Base-by-base conservation (phyloP, 108 stramenopile species). In the Fragilariopsis cylindrus region DNA sequence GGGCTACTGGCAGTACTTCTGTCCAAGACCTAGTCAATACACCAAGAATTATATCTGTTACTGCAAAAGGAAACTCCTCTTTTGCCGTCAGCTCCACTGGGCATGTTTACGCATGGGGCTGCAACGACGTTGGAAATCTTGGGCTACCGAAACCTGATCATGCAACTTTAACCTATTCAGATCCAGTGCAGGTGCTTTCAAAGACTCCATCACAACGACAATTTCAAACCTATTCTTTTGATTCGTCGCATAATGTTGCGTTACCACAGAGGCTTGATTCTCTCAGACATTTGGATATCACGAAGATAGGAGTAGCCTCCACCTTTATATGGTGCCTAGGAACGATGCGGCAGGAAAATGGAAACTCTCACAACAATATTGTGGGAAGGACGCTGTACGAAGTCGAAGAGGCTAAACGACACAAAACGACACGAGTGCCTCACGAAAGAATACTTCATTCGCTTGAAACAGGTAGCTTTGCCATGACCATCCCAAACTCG, bases 51-150 rank as follows among this genome's bases (percentile, higher is more conserved):
- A 75, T 79, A 21, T 69, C 81, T n/a, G 78, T 95, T 40, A 79
- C 83, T 48, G 91, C 91, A 4, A 83, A 85, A 46, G 88, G 90
- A 2, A 84, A 81, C 60, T 95, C 85, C 58, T 92, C 91, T 43
- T 83, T 88, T 54, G 94, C 94, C 42, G 47, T 90, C 41, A 84
- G 85, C 19, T 82, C 86, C 39, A 57, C 69, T 8, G 94, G 94
- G 7, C 88, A 92, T 67, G 60, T 92, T 5, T 95, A 92, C 60
- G 84, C 87, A 19, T 95, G 91, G 91, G 94, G 94, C 57, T 92
- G 86, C 63, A 92, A 90, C 54, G 89, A 91, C 71, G 86, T 88
- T 15, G 79, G 70, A 21, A 82, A 85, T 48, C 70, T 91, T 16
- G 94, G 94, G 4, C 72, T 92, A 47, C 90, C 91, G 21, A 75